These are phyloP conservation scores for Xylaria castorea DNA, from an alignment of 495 filamentous ascomycete species.

Conservation along the genomic window DNA sequence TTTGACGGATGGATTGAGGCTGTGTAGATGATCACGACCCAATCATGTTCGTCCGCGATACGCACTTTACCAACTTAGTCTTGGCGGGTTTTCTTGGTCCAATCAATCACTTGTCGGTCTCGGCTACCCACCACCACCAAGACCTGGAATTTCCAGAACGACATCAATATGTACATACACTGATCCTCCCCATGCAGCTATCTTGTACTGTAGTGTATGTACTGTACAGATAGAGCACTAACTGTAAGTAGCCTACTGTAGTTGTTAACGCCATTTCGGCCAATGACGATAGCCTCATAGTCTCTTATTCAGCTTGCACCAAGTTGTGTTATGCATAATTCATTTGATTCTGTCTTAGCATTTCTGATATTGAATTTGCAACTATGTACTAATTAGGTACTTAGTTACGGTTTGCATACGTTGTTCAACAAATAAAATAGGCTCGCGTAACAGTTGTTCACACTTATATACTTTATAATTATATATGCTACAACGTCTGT, in stretches of 20 bases:
- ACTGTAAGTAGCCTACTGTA: neutral
- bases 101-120: constrained; percentile 19
- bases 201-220: too few species aligned
- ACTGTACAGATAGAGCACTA: neutral
- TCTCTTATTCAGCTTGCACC: neutral
- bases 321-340: constrained; percentile 1
- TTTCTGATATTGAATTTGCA: neutral
- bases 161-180: neutral
- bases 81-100: constrained; percentile 4
- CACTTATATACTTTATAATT: neutral
- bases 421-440: neutral
- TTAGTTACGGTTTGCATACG: too few species aligned
- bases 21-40: constrained; percentile 18
- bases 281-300: neutral
- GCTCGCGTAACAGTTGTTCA: neutral
- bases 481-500: neutral
- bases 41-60: constrained; percentile 19
- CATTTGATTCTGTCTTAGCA: neutral
- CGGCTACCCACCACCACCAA: neutral
- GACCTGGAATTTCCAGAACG: constrained; percentile 18
- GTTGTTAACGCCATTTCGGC: neutral
- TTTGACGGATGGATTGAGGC: constrained; percentile 28
- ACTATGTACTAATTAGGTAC: neutral
- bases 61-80: constrained; percentile 16
- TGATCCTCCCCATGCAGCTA: constrained; percentile 1